These are phyloP conservation scores for Schrenkiella parvula DNA, from an alignment of 345 rosid genomes.

Conservation along the genomic window DNA sequence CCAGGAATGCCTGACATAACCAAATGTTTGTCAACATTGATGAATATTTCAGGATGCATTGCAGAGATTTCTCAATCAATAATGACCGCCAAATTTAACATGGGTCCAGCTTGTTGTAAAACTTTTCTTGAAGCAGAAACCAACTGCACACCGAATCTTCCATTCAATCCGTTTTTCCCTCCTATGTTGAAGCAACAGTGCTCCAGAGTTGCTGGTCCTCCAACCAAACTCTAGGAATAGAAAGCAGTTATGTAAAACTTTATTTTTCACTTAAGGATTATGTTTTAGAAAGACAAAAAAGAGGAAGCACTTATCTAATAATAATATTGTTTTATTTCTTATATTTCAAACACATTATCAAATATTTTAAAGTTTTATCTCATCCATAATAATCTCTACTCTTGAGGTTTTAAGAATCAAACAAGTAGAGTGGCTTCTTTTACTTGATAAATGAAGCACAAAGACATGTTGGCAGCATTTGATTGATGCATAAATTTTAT, in stretches of 20 bases:
- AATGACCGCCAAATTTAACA: not conserved
- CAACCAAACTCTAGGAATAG: not conserved
- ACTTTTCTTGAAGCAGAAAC: not conserved
- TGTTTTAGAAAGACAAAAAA: not conserved
- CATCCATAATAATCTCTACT: too few species aligned
- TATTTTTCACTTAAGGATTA: not conserved
- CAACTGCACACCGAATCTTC: not conserved
- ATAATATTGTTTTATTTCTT: not conserved
- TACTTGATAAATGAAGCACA: too few species aligned
- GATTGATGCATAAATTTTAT: too few species aligned
- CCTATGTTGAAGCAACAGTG: conserved; percentile 1
- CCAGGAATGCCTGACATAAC: not conserved
- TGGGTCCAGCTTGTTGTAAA: conserved; percentile 19
- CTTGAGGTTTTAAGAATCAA: too few species aligned
- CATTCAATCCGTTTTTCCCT: not conserved
- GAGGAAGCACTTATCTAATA: not conserved
- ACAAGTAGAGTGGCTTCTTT: too few species aligned
- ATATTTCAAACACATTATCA: too few species aligned
- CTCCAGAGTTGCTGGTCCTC: not conserved
- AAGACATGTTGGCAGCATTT: too few species aligned
- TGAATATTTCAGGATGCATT: not conserved
- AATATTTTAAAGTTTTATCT: too few species aligned
- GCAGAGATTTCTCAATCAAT: not conserved
- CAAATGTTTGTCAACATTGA: not conserved
- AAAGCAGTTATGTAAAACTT: not conserved